Percentiles rank a stretch among this genome's conserved stretches.
These are phyloP conservation scores for Warburgia ugandensis DNA, from an alignment of 164 flowering plant genomes.

Conservation along the genomic window DNA sequence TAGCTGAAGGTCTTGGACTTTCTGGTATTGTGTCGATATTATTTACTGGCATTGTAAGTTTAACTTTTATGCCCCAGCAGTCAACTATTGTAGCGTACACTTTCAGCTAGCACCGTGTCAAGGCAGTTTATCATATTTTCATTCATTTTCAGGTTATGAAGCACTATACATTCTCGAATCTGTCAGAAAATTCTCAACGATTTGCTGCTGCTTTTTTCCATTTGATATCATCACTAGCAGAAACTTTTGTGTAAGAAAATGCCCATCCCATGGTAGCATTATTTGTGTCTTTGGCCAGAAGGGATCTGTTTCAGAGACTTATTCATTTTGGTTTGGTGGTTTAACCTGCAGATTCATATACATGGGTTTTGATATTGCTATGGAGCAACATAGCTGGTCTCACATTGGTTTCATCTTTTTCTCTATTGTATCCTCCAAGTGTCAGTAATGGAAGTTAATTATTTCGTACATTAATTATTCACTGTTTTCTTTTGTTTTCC, in stretches of 20 bases:
- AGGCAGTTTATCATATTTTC: background rate
- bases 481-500: slow-evolving; percentile 36
- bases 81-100: too few species aligned
- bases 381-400: slow-evolving; percentile 99
- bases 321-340: slow-evolving; percentile 8
- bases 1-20: slow-evolving; percentile 97
- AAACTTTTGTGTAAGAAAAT: slow-evolving; percentile 82
- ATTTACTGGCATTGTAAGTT: slow-evolving; percentile 99
- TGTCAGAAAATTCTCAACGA: slow-evolving; percentile 85
- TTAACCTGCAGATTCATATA: slow-evolving; percentile 76
- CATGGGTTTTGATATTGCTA: slow-evolving; percentile 99
- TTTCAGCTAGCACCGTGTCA: background rate
- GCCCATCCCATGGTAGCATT: too few species aligned
- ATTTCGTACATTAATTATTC: background rate
- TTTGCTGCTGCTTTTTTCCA: slow-evolving; percentile 95
- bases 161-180: slow-evolving; percentile 83
- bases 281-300: too few species aligned
- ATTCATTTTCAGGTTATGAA: slow-evolving; percentile 81
- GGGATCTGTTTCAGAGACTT: too few species aligned
- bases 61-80: too few species aligned
- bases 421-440: slow-evolving; percentile 90
- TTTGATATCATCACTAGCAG: slow-evolving; percentile 95
- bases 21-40: slow-evolving; percentile 97
- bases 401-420: slow-evolving; percentile 96
- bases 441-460: background rate